Evolutionary conservation across 495 filamentous ascomycete genomes (phyloP).

Genomic region (Hypoxylon perforatum): DNA sequence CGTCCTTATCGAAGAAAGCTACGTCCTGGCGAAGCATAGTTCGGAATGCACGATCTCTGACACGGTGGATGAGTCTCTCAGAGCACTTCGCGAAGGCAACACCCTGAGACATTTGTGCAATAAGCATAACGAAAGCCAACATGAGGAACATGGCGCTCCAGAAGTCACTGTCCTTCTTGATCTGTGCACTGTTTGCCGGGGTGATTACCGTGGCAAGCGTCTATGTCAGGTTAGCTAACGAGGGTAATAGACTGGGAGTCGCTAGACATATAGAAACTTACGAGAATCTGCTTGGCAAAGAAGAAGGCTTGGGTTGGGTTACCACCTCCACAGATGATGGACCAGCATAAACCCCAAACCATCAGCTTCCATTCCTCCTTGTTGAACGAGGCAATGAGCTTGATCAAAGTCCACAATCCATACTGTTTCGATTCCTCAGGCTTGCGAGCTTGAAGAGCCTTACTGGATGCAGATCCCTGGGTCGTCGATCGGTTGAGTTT

Average conservation of each 20-base stretch:
- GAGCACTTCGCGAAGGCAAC: constrained; percentile 85
- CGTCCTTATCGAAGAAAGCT: constrained; percentile 84
- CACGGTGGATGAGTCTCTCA: constrained; percentile 82
- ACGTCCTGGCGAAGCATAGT: constrained; percentile 94
- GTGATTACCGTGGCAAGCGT: constrained; percentile 52
- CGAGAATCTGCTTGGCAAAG: constrained; percentile 86
- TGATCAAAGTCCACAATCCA: constrained; percentile 82
- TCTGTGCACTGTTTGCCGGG: constrained; percentile 44
- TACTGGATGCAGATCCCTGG: constrained; percentile 74
- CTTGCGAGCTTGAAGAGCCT: constrained; percentile 67
- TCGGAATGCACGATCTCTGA: constrained; percentile 82
- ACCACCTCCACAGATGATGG: constrained; percentile 82
- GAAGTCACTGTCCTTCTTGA: constrained; percentile 80
- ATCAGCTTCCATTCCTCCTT: constrained; percentile 76
- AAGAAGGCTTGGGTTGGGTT: constrained; percentile 91
- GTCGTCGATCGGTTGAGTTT: constrained; percentile 73
- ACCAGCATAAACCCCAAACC: constrained; percentile 79
- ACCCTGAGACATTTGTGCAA: constrained; percentile 76
- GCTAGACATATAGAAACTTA: constrained; percentile 43
- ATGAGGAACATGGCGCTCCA: constrained; percentile 96
- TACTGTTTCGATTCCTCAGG: constrained; percentile 67
- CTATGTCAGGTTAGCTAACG: constrained; percentile 38
- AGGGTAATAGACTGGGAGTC: neutral
- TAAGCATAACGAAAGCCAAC: constrained; percentile 81
- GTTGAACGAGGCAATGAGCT: constrained; percentile 87